Evolutionary conservation across 306 rosid genomes (phyloP).

Genomic region (Pyrus betulifolia): DNA sequence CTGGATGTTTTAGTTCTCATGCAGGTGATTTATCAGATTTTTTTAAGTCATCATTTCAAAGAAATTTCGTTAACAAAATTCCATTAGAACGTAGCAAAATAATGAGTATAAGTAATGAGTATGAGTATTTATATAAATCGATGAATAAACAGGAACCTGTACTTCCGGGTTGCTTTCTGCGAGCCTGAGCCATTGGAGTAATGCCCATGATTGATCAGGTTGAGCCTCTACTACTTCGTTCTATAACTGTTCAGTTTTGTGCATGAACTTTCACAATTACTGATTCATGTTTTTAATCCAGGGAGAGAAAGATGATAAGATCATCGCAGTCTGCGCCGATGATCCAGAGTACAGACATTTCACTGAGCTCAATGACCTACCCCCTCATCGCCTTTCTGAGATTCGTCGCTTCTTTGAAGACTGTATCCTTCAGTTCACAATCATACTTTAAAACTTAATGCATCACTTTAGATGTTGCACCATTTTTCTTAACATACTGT

Average conservation of each 20-base stretch:
- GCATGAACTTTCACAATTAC: background rate
- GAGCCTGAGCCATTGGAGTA: slow-evolving; percentile 90
- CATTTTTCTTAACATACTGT: slow-evolving; percentile 23
- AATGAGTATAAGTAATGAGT: background rate
- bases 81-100: background rate
- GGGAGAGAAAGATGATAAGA: slow-evolving; percentile 99
- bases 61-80: background rate
- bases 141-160: slow-evolving; percentile 73
- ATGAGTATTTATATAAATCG: background rate
- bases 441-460: background rate
- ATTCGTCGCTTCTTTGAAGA: slow-evolving; percentile 97
- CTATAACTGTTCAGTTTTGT: background rate
- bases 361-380: slow-evolving; percentile 62
- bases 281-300: slow-evolving; percentile 12
- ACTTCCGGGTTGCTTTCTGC: slow-evolving; percentile 89
- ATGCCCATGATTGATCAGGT: slow-evolving; percentile 99
- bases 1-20: slow-evolving; percentile 87
- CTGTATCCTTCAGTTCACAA: slow-evolving; percentile 55
- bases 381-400: slow-evolving; percentile 92
- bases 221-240: background rate
- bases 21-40: slow-evolving; percentile 53
- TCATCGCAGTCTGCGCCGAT: slow-evolving; percentile 95
- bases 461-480: background rate
- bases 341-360: slow-evolving; percentile 95
- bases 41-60: background rate